Conservation (phyloP, 371 early-diverging fungal genomes). For the Mucor velutinosus region DNA sequence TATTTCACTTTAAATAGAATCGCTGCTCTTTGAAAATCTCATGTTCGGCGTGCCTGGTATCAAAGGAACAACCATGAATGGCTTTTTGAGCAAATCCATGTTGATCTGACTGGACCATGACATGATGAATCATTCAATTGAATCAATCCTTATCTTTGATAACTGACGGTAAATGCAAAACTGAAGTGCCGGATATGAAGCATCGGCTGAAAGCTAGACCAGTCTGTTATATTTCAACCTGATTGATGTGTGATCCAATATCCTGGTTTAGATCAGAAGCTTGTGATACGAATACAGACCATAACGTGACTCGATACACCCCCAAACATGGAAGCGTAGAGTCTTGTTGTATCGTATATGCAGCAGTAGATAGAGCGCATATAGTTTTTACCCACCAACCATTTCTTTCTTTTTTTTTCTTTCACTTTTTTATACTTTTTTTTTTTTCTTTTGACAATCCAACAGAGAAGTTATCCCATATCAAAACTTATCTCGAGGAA, state of each 20-base stretch:
- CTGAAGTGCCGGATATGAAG: background rate
- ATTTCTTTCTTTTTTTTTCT: background rate
- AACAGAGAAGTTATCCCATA: background rate
- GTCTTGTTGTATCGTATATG: background rate
- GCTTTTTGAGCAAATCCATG: background rate
- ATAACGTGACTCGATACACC: background rate
- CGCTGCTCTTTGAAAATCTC: background rate
- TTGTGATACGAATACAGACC: background rate
- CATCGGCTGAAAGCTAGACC: background rate
- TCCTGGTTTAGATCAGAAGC: background rate
- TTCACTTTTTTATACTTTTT: background rate
- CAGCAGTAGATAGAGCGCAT: background rate
- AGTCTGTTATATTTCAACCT: background rate
- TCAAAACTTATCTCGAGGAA: conserved; percentile 1
- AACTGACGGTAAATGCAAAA: background rate
- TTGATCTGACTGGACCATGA: background rate
- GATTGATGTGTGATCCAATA: background rate
- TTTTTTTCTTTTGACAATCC: background rate
- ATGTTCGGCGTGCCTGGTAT: background rate
- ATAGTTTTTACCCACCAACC: conserved; percentile 9
- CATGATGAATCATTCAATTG: background rate
- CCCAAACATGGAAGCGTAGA: background rate
- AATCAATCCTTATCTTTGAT: background rate
- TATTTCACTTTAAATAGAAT: background rate
- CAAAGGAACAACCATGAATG: background rate